Base-by-base conservation (phyloP, 495 filamentous ascomycete species). In the Chaetomium tenue region DNA sequence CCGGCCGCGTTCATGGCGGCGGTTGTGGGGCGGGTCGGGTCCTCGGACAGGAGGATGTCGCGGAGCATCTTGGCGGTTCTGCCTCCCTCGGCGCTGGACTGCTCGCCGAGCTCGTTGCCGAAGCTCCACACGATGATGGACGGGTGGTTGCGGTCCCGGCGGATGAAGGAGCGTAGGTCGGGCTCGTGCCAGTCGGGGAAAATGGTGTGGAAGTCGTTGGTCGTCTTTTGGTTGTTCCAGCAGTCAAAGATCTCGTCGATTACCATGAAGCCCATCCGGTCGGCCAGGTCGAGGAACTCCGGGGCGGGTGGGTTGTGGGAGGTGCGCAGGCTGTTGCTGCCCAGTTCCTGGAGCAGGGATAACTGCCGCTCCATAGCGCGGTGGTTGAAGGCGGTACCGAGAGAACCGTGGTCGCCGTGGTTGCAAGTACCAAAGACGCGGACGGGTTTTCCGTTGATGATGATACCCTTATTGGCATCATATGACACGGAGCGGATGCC, bases 191-290 rank as follows among this genome's bases (percentile, higher is more conserved):
- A 84, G 60, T 80, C 77, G 0, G 66, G 39, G 51, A 79, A 84
- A 54, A 83, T 75, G 15, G 77, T 64, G 57, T 81, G 77, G 62
- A 76, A 84, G 64, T 83, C 80, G 62, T 81, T 79, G 2, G 37
- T 57, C 1, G 68, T 75, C 68, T 84, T 84, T n/a, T 51, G 26
- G 18, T 30, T 59, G 26, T 65, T 67, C 82, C 81, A 83, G 46
- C 58, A 66, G 63, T 84, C 82, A 68, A 84, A 82, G 40, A 79
- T 78, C 61, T 82, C 80, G 65, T 81, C 78, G 15, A 88, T 67
- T 1, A 89, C 77, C 72, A 89, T 73, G 42, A 89, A 71, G 0
- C 86, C 87, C 68, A 84, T 75, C 12, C 71, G 72, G 69, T 87
- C 85, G 6, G 86, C 82, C 0, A 89, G 68, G 6, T 84, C 77